A percentile compares a stretch with the other conserved stretches of the same genome.
phyloP scores from a whole-genome alignment of 306 rosid genomes.

The Prunus campanulata region DNA sequence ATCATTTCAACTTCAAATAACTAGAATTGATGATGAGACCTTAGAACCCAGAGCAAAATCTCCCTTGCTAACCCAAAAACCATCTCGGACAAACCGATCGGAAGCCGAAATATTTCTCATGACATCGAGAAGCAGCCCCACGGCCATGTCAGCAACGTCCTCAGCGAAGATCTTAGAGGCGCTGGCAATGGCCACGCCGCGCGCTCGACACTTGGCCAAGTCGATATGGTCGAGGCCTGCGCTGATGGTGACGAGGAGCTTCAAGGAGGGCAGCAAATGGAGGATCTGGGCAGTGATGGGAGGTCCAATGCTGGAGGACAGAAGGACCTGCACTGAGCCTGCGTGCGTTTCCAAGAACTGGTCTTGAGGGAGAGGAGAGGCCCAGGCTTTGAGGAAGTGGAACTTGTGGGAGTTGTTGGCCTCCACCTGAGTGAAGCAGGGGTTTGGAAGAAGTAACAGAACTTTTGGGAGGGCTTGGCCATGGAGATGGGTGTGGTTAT shows the following conservation, averaged over 20 bases:
- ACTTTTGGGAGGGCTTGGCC: conserved; percentile 3
- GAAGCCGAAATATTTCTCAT: conserved; percentile 30
- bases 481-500: too few relatives aligned
- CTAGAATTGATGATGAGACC: conserved; percentile 9
- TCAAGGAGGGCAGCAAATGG: conserved; percentile 25
- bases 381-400: conserved; percentile 27
- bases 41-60: conserved; percentile 38
- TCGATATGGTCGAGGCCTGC: conserved; percentile 33
- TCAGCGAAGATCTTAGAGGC: conserved; percentile 33
- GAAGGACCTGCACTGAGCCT: conserved; percentile 16
- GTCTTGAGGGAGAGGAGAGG: conserved; percentile 18
- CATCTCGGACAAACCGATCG: conserved; percentile 29
- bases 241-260: conserved; percentile 23
- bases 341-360: conserved; percentile 18
- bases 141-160: conserved; percentile 52
- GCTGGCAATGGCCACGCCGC: conserved; percentile 26
- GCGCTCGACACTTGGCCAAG: conserved; percentile 15
- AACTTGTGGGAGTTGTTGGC: conserved; percentile 26
- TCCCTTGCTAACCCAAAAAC: conserved; percentile 7
- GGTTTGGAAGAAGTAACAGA: conserved; percentile 1
- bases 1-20: too few relatives aligned
- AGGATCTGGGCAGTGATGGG: conserved; percentile 20
- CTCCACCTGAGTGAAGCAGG: background rate
- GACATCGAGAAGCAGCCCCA: conserved; percentile 50
- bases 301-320: background rate